phyloP scores from a whole-genome alignment of 345 rosid species.

The Dimocarpus longan region DNA sequence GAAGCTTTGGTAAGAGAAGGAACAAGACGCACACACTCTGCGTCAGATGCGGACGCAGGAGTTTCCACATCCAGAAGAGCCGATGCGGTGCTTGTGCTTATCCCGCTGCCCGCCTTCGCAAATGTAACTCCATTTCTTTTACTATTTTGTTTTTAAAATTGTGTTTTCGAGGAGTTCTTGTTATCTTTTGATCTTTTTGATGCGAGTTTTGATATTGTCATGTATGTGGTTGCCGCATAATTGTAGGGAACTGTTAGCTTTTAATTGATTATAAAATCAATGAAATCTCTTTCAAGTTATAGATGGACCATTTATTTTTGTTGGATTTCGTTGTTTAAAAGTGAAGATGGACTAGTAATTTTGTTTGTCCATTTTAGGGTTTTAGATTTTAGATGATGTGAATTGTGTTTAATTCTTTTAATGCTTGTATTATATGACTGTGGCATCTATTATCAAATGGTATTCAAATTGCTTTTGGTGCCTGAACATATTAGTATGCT shows the following conservation, averaged over 20 bases:
- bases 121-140: conserved; percentile 33
- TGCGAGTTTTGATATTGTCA: background rate
- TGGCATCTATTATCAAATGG: no score
- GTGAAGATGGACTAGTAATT: background rate
- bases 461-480: background rate
- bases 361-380: background rate
- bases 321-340: no score
- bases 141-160: background rate
- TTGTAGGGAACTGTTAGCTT: background rate
- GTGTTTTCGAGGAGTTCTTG: background rate
- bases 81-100: conserved; percentile 78
- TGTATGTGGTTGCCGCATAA: background rate
- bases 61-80: conserved; percentile 85
- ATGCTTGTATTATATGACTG: background rate
- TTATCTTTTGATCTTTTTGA: background rate
- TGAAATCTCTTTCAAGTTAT: background rate
- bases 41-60: conserved; percentile 82
- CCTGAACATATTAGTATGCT: background rate
- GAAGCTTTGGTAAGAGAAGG: conserved; percentile 81
- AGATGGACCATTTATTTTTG: background rate
- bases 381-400: background rate
- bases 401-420: background rate
- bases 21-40: conserved; percentile 87
- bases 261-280: background rate
- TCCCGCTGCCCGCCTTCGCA: conserved; percentile 69